phyloP scores from a whole-genome alignment of 2,329 filamentous ascomycete species.

The Bimuria novae-zelandiae region DNA sequence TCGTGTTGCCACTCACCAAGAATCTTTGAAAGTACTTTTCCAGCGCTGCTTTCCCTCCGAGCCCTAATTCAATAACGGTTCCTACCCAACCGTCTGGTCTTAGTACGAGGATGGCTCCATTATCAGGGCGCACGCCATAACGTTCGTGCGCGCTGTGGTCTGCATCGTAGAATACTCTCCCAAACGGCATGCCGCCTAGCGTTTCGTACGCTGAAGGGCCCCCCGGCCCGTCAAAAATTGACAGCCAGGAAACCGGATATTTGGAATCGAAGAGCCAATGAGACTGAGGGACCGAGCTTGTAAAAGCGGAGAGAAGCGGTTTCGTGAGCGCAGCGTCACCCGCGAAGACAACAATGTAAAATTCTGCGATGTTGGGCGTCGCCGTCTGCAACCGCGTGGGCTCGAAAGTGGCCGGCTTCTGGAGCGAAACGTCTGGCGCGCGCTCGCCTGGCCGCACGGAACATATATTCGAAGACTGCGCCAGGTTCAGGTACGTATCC shows the following conservation, averaged over 20 bases:
- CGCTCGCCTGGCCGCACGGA: constrained; percentile 48
- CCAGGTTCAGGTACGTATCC: constrained; percentile 42
- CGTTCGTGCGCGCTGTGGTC: constrained; percentile 36
- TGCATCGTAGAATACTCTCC: constrained; percentile 44
- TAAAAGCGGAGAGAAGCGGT: constrained; percentile 17
- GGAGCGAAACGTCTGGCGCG: constrained; percentile 53
- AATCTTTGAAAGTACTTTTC: constrained; percentile 30
- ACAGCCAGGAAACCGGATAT: constrained; percentile 29
- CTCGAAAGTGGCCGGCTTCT: constrained; percentile 53
- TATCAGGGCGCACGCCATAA: constrained; percentile 31
- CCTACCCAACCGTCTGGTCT: constrained; percentile 43
- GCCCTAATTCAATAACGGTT: constrained; percentile 22
- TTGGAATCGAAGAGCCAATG: constrained; percentile 18
- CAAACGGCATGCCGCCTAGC: constrained; percentile 37
- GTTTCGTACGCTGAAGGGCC: constrained; percentile 37
- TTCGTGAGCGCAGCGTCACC: constrained; percentile 35
- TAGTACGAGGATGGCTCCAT: constrained; percentile 37
- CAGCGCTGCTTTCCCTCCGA: constrained; percentile 15
- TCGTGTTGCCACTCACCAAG: constrained; percentile 6
- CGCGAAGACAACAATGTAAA: constrained; percentile 51
- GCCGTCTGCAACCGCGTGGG: constrained; percentile 50
- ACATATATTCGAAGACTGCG: constrained; percentile 1
- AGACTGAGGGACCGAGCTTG: constrained; percentile 7
- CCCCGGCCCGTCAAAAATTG: constrained; percentile 30
- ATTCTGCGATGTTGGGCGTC: constrained; percentile 50